Conservation (phyloP, 208 protist species). For the Endotrypanum monterogeii region DNA sequence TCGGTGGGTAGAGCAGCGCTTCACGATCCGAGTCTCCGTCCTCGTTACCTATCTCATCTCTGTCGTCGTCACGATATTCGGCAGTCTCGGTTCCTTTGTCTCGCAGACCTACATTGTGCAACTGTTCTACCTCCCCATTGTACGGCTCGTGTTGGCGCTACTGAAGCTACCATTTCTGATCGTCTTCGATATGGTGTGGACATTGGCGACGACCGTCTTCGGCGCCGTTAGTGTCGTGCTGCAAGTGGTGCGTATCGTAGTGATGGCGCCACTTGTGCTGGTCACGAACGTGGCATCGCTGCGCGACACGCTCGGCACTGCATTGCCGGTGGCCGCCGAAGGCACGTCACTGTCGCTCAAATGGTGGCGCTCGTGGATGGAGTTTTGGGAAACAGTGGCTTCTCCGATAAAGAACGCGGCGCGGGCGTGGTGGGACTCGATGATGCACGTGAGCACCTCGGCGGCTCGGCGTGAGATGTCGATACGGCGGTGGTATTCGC, state of each 20-base stretch:
- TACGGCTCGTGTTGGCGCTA: constrained; percentile 34
- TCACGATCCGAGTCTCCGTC: constrained; percentile 79
- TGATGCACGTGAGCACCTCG: constrained; percentile 56
- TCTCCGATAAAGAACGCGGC: constrained; percentile 80
- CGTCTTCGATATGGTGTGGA: constrained; percentile 51
- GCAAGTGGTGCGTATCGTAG: constrained; percentile 49
- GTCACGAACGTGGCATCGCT: constrained; percentile 45
- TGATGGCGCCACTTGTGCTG: constrained; percentile 58
- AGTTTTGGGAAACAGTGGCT: constrained; percentile 84
- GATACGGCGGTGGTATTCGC: constrained; percentile 68
- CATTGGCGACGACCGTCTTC: constrained; percentile 26
- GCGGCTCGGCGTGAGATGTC: constrained; percentile 61
- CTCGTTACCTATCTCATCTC: constrained; percentile 78
- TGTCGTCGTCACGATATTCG: constrained; percentile 51
- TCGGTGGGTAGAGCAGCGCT: constrained; percentile 61
- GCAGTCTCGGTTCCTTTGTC: constrained; percentile 56
- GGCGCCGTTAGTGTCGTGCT: constrained; percentile 42
- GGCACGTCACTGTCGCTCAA: constrained; percentile 50
- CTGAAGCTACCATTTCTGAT: constrained; percentile 53
- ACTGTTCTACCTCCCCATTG: constrained; percentile 35
- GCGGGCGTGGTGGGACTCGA: constrained; percentile 75
- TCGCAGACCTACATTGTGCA: constrained; percentile 66
- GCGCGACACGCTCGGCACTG: constrained; percentile 22
- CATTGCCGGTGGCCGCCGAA: constrained; percentile 41
- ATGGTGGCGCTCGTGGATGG: constrained; percentile 67